Evolutionary conservation across 176 grass and related monocot genomes (phyloP).

Genomic region (Triticum dicoccoides): DNA sequence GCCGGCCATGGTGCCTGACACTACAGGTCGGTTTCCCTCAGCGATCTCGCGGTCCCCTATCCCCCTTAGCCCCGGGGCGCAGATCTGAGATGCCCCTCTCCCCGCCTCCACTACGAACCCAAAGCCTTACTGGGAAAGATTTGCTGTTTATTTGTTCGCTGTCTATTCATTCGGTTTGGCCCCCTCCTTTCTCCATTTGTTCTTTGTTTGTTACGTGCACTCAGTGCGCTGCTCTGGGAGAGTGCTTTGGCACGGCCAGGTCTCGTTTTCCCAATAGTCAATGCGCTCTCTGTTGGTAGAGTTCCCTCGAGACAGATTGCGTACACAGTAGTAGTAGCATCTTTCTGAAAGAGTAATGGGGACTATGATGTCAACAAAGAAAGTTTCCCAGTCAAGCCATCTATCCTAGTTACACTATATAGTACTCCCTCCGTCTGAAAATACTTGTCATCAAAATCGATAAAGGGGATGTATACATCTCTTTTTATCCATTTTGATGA

Average conservation of each 20-base stretch:
- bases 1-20: conserved; percentile 14
- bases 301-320: background rate
- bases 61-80: background rate
- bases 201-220: background rate
- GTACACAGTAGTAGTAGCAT: background rate
- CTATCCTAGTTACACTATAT: background rate
- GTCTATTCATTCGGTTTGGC: conserved; percentile 27
- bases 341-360: background rate
- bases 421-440: too few relatives aligned
- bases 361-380: background rate
- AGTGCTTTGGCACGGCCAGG: background rate
- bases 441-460: too few relatives aligned
- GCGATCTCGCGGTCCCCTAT: conserved; percentile 26
- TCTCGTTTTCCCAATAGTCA: background rate
- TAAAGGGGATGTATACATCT: too few relatives aligned
- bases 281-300: background rate
- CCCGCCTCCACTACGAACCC: conserved; percentile 11
- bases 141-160: conserved; percentile 48
- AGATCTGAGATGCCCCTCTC: conserved; percentile 42
- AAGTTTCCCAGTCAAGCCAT: background rate
- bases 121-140: conserved; percentile 21
- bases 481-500: too few relatives aligned
- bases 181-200: background rate
- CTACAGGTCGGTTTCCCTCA: conserved; percentile 36
- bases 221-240: background rate